Percentiles rank a stretch among this genome's conserved stretches.
Evolutionary conservation across 495 filamentous ascomycete genomes (phyloP).

Genomic region (Bacidia gigantensis): DNA sequence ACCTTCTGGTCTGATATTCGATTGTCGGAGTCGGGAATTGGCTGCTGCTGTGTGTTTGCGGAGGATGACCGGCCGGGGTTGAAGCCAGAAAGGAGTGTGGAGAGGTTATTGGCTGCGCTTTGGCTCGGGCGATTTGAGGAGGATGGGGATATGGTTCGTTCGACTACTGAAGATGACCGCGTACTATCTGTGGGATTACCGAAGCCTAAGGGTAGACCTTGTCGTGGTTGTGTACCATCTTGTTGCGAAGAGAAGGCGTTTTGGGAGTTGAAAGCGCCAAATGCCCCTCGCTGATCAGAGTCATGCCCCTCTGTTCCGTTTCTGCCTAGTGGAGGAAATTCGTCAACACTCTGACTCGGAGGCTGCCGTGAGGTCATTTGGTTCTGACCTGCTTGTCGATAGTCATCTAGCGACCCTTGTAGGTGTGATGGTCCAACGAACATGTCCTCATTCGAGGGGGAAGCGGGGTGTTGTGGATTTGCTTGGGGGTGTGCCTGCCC

Average conservation of each 20-base stretch:
- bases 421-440: constrained; percentile 40
- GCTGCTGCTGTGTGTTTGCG: constrained; percentile 13
- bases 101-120: constrained; percentile 9
- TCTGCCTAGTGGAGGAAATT: constrained; percentile 72
- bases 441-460: constrained; percentile 38
- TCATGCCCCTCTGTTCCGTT: constrained; percentile 55
- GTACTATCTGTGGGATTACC: constrained; percentile 29
- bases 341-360: constrained; percentile 58
- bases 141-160: constrained; percentile 18
- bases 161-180: constrained; percentile 16
- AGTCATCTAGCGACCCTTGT: constrained; percentile 42
- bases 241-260: constrained; percentile 6
- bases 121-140: background rate
- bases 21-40: constrained; percentile 13
- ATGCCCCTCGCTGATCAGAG: constrained; percentile 54
- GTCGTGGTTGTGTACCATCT: constrained; percentile 23
- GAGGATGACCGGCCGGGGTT: constrained; percentile 16
- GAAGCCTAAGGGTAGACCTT: constrained; percentile 46
- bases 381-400: constrained; percentile 45
- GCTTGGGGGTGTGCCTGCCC: constrained; percentile 35
- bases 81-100: constrained; percentile 10
- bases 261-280: constrained; percentile 30
- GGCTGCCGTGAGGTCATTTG: constrained; percentile 44
- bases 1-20: constrained; percentile 33
- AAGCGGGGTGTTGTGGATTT: constrained; percentile 41